Conservation (phyloP, 2,329 filamentous ascomycete species). For the Aureobasidium lini region DNA sequence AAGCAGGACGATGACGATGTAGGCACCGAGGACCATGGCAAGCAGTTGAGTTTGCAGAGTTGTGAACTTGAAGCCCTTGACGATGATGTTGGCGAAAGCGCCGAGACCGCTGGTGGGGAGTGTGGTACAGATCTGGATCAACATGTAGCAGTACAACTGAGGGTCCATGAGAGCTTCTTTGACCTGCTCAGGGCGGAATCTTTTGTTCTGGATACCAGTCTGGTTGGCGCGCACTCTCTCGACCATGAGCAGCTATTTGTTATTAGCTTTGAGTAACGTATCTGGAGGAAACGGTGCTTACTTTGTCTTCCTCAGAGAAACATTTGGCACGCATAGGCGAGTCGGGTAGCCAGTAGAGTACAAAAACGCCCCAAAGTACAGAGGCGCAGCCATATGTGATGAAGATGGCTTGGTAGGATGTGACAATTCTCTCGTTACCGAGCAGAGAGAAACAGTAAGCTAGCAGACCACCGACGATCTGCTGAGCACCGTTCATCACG, state of each 20-base stretch:
- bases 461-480: slow-evolving; percentile 63
- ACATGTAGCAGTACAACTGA: slow-evolving; percentile 40
- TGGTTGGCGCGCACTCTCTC: slow-evolving; percentile 40
- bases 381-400: slow-evolving; percentile 57
- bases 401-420: slow-evolving; percentile 61
- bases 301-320: slow-evolving; percentile 46
- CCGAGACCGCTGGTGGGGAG: slow-evolving; percentile 66
- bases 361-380: slow-evolving; percentile 57
- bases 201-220: slow-evolving; percentile 40
- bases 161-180: slow-evolving; percentile 56
- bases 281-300: not conserved
- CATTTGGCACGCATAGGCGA: slow-evolving; percentile 65
- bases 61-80: slow-evolving; percentile 59
- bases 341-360: slow-evolving; percentile 58
- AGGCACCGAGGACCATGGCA: slow-evolving; percentile 66
- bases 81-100: slow-evolving; percentile 67
- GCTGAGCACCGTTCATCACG: slow-evolving; percentile 54
- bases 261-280: slow-evolving; percentile 40
- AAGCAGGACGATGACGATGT: slow-evolving; percentile 64
- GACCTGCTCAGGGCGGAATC: slow-evolving; percentile 47
- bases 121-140: slow-evolving; percentile 60
- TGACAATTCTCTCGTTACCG: slow-evolving; percentile 18
- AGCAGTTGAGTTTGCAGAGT: slow-evolving; percentile 63
- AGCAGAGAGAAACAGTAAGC: slow-evolving; percentile 45
- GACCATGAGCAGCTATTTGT: slow-evolving; percentile 45